phyloP scores from a whole-genome alignment of 495 filamentous ascomycete species.

The Neurospora sp. region DNA sequence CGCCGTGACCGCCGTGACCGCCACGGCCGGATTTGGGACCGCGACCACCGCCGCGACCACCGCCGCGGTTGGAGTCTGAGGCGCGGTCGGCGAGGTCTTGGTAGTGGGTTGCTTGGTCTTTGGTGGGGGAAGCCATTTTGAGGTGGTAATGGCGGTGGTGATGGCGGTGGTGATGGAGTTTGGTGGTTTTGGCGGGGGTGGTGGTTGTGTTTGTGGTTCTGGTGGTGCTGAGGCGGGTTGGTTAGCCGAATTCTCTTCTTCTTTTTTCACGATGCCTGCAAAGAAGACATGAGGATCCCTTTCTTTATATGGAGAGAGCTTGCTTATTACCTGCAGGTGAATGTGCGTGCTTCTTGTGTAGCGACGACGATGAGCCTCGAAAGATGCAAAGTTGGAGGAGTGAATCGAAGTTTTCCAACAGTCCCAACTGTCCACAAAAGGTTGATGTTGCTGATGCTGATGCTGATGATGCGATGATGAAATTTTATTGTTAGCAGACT shows the following conservation, averaged over 20 bases:
- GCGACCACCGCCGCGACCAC: conserved; percentile 1
- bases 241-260: no score
- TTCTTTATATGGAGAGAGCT: background rate
- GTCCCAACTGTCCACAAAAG: background rate
- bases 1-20: conserved; percentile 15
- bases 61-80: background rate
- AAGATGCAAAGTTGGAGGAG: background rate
- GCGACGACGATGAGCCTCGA: background rate
- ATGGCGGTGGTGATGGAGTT: background rate
- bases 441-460: background rate
- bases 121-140: background rate
- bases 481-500: background rate
- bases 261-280: no score
- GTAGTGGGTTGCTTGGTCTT: background rate
- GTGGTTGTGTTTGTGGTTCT: background rate
- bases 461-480: background rate
- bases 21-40: conserved; percentile 3
- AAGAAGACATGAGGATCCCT: no score
- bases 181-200: background rate
- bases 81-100: background rate
- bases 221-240: background rate
- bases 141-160: background rate
- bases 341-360: background rate
- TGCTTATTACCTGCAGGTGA: background rate
- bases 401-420: background rate